Conservation (phyloP, 1,284 basidiomycete species). For the Pseudozyma tsukubaensis region DNA sequence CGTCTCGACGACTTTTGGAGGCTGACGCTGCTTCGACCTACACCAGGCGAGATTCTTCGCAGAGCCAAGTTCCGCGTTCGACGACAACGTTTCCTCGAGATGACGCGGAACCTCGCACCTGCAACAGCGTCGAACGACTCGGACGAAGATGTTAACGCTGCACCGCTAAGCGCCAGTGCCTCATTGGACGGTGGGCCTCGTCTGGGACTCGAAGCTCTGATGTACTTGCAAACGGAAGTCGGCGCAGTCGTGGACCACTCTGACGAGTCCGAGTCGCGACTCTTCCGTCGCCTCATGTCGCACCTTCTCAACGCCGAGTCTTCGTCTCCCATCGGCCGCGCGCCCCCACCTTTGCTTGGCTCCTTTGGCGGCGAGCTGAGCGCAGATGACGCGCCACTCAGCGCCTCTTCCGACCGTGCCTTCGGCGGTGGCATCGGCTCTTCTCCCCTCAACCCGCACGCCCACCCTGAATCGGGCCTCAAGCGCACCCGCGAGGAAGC, state of each 20-base stretch:
- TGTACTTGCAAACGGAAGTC: slow-evolving; percentile 68
- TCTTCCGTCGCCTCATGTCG: slow-evolving; percentile 68
- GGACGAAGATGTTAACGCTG: slow-evolving; percentile 20
- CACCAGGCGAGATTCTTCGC: slow-evolving; percentile 64
- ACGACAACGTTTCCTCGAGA: slow-evolving; percentile 65
- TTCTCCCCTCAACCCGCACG: slow-evolving; percentile 30
- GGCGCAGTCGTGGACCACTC: slow-evolving; percentile 66
- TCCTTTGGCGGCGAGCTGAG: slow-evolving; percentile 6
- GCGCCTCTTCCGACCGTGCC: background rate
- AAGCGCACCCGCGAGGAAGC: slow-evolving; percentile 37
- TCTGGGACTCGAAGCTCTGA: slow-evolving; percentile 64
- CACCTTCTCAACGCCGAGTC: slow-evolving; percentile 52
- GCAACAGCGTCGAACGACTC: slow-evolving; percentile 25
- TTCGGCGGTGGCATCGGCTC: slow-evolving; percentile 24
- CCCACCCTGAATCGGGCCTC: slow-evolving; percentile 23
- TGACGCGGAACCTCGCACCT: slow-evolving; percentile 42
- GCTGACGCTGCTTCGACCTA: slow-evolving; percentile 61
- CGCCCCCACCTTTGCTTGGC: background rate
- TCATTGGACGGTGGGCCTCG: slow-evolving; percentile 18
- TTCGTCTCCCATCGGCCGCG: slow-evolving; percentile 4
- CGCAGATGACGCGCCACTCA: slow-evolving; percentile 13
- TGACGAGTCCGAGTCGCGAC: slow-evolving; percentile 59
- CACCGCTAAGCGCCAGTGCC: background rate
- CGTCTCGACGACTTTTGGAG: slow-evolving; percentile 68
- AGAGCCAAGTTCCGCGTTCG: slow-evolving; percentile 67